Percentiles rank a stretch among this genome's conserved stretches.
Conservation (phyloP, 768 basidiomycete species). For the Lactarius psammicola region DNA sequence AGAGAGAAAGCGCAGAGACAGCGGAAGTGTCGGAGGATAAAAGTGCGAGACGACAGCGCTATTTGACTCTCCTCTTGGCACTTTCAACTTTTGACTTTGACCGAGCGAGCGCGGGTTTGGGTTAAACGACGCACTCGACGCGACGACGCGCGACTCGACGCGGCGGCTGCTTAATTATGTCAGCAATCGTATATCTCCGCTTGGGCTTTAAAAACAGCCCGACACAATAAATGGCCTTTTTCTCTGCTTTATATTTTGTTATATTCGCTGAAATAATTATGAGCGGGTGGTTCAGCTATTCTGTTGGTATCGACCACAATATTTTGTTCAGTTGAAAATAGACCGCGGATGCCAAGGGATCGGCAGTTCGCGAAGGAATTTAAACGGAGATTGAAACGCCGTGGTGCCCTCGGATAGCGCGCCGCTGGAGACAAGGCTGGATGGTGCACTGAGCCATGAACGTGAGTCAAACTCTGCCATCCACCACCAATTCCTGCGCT, state of each 20-base stretch:
- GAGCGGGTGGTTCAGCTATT: not conserved
- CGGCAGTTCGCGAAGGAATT: conserved; percentile 18
- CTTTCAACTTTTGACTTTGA: not conserved
- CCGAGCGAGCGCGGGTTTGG: conserved; percentile 5
- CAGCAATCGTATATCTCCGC: conserved; percentile 10
- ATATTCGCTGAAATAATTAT: not conserved
- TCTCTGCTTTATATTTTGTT: not conserved
- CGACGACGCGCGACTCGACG: conserved; percentile 23
- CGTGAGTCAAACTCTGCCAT: conserved; percentile 37
- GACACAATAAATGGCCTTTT: not conserved
- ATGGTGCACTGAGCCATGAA: conserved; percentile 37
- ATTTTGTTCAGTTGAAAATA: not conserved
- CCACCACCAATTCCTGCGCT: conserved; percentile 28
- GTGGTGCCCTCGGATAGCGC: conserved; percentile 34
- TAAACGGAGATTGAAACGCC: conserved; percentile 34
- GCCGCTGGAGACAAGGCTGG: conserved; percentile 32
- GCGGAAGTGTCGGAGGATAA: not conserved
- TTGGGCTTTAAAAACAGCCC: conserved; percentile 1
- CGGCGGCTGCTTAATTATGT: conserved; percentile 23
- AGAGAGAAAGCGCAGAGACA: not conserved
- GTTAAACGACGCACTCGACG: conserved; percentile 15
- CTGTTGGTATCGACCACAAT: not conserved
- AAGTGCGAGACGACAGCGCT: not conserved
- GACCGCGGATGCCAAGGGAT: not conserved
- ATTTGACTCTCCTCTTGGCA: not conserved